A percentile compares a stretch with the other conserved stretches of the same genome.
Evolutionary conservation across 805 yeast genomes (phyloP).

Genomic region (Ogataea minuta): DNA sequence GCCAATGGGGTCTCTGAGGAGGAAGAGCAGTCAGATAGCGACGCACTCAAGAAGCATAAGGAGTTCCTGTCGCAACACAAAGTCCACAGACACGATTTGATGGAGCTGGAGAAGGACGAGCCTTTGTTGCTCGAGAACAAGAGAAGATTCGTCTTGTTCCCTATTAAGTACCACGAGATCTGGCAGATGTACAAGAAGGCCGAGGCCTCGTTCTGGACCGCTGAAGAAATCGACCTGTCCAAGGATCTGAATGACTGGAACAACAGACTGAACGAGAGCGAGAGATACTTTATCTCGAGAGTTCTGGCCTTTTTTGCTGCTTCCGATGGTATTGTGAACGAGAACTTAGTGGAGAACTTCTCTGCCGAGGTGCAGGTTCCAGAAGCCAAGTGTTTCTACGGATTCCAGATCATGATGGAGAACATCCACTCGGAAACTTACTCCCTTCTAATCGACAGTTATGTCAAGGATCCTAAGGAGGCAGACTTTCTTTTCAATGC

Average conservation of each 20-base stretch:
- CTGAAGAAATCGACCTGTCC: conserved; percentile 95
- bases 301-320: conserved; percentile 98
- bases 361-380: conserved; percentile 96
- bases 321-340: conserved; percentile 97
- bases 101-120: conserved; percentile 80
- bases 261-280: conserved; percentile 81
- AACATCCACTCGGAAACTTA: conserved; percentile 98
- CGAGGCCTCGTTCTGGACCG: conserved; percentile 99
- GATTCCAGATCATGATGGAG: conserved; percentile 99
- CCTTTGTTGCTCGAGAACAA: conserved; percentile 84
- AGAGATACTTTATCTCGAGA: conserved; percentile 87
- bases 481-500: conserved; percentile 90
- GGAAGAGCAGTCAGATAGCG: conserved; percentile 13
- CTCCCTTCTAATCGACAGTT: conserved; percentile 90
- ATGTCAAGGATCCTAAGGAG: conserved; percentile 95
- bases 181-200: conserved; percentile 99
- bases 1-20: conserved; percentile 19
- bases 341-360: conserved; percentile 95
- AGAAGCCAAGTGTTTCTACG: conserved; percentile 98
- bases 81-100: conserved; percentile 70
- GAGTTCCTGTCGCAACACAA: conserved; percentile 59
- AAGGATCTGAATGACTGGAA: conserved; percentile 95
- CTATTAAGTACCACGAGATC: conserved; percentile 94
- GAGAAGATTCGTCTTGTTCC: conserved; percentile 88
- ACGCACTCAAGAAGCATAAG: conserved; percentile 42